Evolutionary conservation across 345 rosid genomes (phyloP), one percentile per base, ranked within the genome.

Genomic region (Odontarrhena argentea): DNA sequence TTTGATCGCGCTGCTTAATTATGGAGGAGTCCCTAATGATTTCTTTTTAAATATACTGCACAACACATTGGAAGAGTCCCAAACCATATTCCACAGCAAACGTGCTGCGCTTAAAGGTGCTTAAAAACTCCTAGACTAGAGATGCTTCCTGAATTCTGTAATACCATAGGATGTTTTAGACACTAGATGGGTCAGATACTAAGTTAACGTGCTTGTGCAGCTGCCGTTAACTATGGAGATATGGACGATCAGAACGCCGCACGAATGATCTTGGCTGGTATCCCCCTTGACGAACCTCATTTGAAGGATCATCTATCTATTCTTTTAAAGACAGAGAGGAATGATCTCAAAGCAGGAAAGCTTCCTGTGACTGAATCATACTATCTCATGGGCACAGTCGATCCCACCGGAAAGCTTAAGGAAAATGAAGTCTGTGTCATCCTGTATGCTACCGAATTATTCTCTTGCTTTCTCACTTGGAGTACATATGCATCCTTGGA

Each of bases 321-420:
- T 11, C 71, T 84, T 24, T 41, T 77, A 65, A 76, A 53, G 3
- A 64, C 54, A 18, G 85, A 80, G 51, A 86, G 67, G 55, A 83
- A 74, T 14, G 52, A 52, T 60, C 85, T 90, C 7, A 70, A 25
- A 48, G 79, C 35, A 36, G 97, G 89, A 47, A 87, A 37, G 62
- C 78, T 90, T 50, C 87, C 80, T 7, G 46, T 86, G 3, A 6
- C 72, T 3, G 88, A 87, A 15, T 80, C 85, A 14, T 84, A 80
- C 60, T 83, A 90, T 78, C 62, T 90, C 15, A 87, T 90, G 92
- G 97, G 97, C 30, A 90, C 88, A 12, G 81, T 69, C 15, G 92
- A 87, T 72, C 97, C 97, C 36, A 83, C 92, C 0, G 84, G 83
- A 46, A 47, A 38, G 59, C 70, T 90, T 18, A 71, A 79, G 77